Evolutionary conservation across 2,329 filamentous ascomycete genomes (phyloP), one percentile per base, ranked within the genome.

Genomic region (Sporothrix variecibatus): DNA sequence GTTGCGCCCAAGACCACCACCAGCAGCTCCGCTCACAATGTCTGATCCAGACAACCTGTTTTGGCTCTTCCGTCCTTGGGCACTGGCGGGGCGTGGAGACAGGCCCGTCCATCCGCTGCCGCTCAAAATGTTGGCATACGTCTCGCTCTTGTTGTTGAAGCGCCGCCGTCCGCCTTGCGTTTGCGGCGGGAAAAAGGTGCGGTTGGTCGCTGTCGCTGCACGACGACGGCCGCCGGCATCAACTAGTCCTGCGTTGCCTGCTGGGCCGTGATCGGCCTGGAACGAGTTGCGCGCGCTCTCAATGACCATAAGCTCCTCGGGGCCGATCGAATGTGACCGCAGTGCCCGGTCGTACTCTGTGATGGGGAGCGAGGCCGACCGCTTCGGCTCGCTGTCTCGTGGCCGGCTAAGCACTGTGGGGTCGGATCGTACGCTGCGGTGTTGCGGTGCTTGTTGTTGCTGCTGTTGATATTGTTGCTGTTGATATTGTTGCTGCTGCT

Each of bases 71-170:
- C 87, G 85, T 7, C 84, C 88, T 60, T 90, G 88, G 7, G 85
- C 85, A 78, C 89, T 91, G n/a, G 87, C 88, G 26, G 90, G 89
- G 51, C 90, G 84, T 0, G 90, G 89, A 2, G 88, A 89, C 62
- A 91, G 82, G 0, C 89, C 90, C 1, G 83, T 83, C 76, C 87
- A 83, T 86, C 34, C 77, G 73, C 82, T 83, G 12, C 82, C 83
- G 67, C 72, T 72, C 7, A 71, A 82, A 80, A 73, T 76, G 80
- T 75, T 73, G 51, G 65, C 65, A 38, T 69, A 69, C 1, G 26
- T 31, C 20, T 69, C 67, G 58, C 73, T 75, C 64, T 73, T 74
- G 56, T 64, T 71, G 64, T 65, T 64, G 43, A 49, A 82, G 81
- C 69, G 82, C 81, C 60, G 80, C 80, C 64, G 73, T 3, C 40